Evolutionary conservation across 2,329 filamentous ascomycete genomes (phyloP).

Genomic region (Fusarium nematophilum): DNA sequence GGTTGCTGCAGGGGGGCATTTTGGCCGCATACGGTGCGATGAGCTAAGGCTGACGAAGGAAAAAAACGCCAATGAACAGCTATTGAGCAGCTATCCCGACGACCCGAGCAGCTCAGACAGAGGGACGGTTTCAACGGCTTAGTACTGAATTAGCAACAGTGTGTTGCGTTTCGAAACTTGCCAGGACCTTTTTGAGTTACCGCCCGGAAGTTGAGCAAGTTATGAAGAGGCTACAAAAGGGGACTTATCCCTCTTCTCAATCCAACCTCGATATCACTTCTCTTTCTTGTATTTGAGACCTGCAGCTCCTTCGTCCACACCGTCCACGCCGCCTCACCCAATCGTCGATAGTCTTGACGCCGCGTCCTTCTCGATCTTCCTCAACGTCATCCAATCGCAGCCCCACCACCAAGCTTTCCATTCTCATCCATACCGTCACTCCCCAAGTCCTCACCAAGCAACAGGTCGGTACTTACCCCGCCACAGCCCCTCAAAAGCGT

Average conservation of each 20-base stretch:
- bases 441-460: slow-evolving; percentile 23
- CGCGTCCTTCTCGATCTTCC: slow-evolving; percentile 19
- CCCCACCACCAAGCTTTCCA: slow-evolving; percentile 41
- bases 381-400: slow-evolving; percentile 46
- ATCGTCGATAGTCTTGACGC: slow-evolving; percentile 26
- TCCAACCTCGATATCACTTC: neutral
- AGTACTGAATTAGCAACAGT: neutral
- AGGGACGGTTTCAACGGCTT: slow-evolving; percentile 1
- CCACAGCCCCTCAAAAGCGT: slow-evolving; percentile 40
- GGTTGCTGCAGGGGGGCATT: slow-evolving; percentile 5
- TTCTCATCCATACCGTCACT: slow-evolving; percentile 28
- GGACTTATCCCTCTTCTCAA: neutral
- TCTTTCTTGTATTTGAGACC: slow-evolving; percentile 18
- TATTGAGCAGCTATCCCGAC: slow-evolving; percentile 13
- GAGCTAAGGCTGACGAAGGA: slow-evolving; percentile 40
- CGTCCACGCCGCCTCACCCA: slow-evolving; percentile 16
- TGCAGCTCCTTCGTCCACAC: too few species aligned
- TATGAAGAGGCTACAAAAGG: neutral
- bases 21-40: slow-evolving; percentile 18
- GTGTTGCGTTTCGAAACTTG: neutral
- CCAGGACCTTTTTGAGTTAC: neutral
- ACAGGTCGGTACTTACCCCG: slow-evolving; percentile 41
- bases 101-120: slow-evolving; percentile 16
- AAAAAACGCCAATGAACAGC: slow-evolving; percentile 5
- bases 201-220: neutral